These are phyloP conservation scores for Zygnema circumcarinatum DNA, from an alignment of 139 green algal genomes.

Conservation along the genomic window DNA sequence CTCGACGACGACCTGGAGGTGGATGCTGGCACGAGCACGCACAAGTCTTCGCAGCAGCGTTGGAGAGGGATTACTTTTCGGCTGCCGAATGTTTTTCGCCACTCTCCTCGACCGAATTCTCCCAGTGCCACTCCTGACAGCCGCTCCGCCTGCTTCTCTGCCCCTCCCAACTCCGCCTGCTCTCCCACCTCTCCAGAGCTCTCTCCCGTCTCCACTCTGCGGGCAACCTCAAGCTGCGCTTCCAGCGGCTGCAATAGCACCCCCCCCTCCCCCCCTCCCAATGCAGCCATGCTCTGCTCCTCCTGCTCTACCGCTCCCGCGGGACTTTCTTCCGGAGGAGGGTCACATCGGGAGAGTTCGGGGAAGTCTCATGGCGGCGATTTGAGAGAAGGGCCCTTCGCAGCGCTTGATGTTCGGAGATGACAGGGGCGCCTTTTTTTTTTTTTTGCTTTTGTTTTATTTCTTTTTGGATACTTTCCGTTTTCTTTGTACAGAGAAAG, in stretches of 20 bases:
- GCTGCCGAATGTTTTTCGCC: neutral
- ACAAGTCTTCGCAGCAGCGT: neutral
- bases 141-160: neutral
- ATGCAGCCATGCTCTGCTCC: too few species aligned
- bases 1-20: slow-evolving; percentile 16
- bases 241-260: neutral
- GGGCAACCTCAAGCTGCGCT: neutral
- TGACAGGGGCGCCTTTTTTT: too few species aligned
- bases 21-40: neutral
- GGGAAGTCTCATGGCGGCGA: too few species aligned
- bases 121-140: neutral
- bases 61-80: neutral
- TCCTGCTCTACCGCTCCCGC: too few species aligned
- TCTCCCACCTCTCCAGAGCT: neutral
- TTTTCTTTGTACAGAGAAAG: too few species aligned
- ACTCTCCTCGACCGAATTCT: neutral
- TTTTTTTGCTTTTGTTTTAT: too few species aligned
- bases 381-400: too few species aligned
- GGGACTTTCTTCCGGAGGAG: too few species aligned
- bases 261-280: neutral
- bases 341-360: too few species aligned
- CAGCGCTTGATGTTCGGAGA: neutral
- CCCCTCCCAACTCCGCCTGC: neutral
- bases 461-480: too few species aligned
- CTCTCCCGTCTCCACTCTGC: neutral